Evolutionary conservation across 2,329 filamentous ascomycete species (phyloP), one percentile per base, ranked within the genome.

Genomic region (Paracamarosporium sp.): DNA sequence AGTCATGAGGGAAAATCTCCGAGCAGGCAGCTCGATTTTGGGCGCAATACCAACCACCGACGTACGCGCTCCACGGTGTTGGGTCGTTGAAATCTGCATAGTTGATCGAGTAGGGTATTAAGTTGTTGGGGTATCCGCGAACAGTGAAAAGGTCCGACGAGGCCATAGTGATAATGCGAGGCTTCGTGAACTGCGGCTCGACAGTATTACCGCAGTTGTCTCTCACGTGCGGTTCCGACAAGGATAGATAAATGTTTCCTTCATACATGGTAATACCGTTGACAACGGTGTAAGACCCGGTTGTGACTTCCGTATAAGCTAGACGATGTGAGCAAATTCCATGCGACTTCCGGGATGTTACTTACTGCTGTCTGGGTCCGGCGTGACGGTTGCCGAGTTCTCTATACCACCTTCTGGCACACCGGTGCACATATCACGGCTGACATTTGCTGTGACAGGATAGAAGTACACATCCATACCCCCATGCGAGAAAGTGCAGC

Each of bases 221-320:
- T 2, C 31, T 25, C 7, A 66, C 63, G 6, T 27, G 35, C 7
- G 61, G 63, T 17, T 61, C 57, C 9, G 40, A 13, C 25, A 63
- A 43, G 2, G 62, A 64, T 1, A 66, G 25, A 28, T 66, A 66
- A 4, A 66, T 52, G 40, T 66, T 66, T 20, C 64, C 64, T 45
- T 60, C 25, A 28, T 61, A 66, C 53, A 66, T 58, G 1, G 64
- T 66, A 1, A 57, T 45, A 5, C 60, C 62, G 17, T 64, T 52
- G 3, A 64, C 60, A 12, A 64, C 58, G 8, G 57, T 59, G 22
- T 60, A 66, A 27, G 54, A 54, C 3, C 64, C 64, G 1, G 62
- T 66, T 13, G 64, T 66, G 2, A 50, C 60, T 3, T 60, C 57
- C 2, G 53, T 43, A 28, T 59, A 66, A n/a, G 62, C 59, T 55